Conservation (phyloP, 2,329 filamentous ascomycete genomes). For the Dothistroma pini region DNA sequence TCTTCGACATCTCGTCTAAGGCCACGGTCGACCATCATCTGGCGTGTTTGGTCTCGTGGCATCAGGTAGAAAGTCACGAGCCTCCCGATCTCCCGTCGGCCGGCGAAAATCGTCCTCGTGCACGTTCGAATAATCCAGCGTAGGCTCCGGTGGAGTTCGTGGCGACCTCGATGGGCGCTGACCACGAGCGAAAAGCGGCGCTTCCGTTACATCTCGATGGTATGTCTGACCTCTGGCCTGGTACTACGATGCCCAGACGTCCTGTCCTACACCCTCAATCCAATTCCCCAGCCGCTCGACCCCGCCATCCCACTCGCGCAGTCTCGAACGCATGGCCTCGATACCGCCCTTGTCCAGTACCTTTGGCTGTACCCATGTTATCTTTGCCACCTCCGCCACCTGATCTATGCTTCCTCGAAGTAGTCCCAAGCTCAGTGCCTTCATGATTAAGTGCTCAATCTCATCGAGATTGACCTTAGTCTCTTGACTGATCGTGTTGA, state of each 20-base stretch:
- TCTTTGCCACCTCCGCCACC: slow-evolving; percentile 87
- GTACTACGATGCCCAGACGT: slow-evolving; percentile 80
- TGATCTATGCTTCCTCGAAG: slow-evolving; percentile 93
- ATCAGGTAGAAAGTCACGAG: not conserved
- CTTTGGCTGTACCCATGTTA: slow-evolving; percentile 99
- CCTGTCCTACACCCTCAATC: slow-evolving; percentile 91
- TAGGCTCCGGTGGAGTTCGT: not conserved
- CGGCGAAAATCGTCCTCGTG: not conserved
- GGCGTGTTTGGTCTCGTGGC: not conserved
- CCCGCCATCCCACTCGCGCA: slow-evolving; percentile 93
- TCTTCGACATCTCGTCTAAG: not conserved
- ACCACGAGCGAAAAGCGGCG: not conserved
- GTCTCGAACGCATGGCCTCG: slow-evolving; percentile 78
- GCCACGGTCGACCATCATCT: not conserved
- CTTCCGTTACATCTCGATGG: not conserved
- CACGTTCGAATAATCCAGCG: not conserved
- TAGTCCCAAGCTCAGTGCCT: slow-evolving; percentile 90
- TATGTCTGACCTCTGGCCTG: not conserved
- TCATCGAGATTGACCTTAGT: slow-evolving; percentile 88
- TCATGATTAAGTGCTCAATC: slow-evolving; percentile 99
- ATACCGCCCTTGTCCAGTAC: slow-evolving; percentile 95
- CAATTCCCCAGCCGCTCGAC: slow-evolving; percentile 96
- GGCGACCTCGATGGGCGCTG: not conserved
- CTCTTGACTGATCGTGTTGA: slow-evolving; percentile 80
- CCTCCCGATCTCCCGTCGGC: not conserved